Percentiles rank a stretch among this genome's conserved stretches.
Conservation (phyloP, 1,139 yeast genomes). For the Barnettozyma hawaiiensis region DNA sequence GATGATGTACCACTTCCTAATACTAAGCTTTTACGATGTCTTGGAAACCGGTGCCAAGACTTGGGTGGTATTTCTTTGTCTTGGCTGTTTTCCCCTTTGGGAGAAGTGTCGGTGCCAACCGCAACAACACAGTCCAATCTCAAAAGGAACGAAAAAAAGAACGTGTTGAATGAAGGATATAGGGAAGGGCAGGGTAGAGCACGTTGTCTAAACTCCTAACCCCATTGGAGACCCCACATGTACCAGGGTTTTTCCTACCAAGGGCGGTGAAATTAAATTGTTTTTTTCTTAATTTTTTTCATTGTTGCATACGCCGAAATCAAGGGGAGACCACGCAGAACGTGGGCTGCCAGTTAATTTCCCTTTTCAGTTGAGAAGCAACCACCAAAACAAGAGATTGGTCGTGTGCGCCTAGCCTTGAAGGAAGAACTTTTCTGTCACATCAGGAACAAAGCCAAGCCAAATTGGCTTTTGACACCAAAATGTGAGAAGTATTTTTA, state of each 20-base stretch:
- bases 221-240: no score
- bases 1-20: no score
- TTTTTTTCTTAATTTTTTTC: not conserved
- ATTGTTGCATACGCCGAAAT: not conserved
- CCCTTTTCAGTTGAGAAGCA: not conserved
- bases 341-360: not conserved
- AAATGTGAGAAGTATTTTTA: not conserved
- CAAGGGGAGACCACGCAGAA: not conserved
- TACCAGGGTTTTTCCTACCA: not conserved
- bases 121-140: no score
- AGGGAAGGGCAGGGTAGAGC: no score
- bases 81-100: no score
- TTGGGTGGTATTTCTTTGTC: no score
- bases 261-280: no score
- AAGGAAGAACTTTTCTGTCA: not conserved
- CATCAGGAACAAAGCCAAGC: not conserved
- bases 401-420: slow-evolving; percentile 1
- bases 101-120: no score
- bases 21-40: no score
- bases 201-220: no score
- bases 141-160: not conserved
- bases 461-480: not conserved
- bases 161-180: no score
- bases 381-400: not conserved
- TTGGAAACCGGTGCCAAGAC: no score